These are phyloP conservation scores for Xylaria digitata DNA, from an alignment of 2,329 filamentous ascomycete genomes.

Conservation along the genomic window DNA sequence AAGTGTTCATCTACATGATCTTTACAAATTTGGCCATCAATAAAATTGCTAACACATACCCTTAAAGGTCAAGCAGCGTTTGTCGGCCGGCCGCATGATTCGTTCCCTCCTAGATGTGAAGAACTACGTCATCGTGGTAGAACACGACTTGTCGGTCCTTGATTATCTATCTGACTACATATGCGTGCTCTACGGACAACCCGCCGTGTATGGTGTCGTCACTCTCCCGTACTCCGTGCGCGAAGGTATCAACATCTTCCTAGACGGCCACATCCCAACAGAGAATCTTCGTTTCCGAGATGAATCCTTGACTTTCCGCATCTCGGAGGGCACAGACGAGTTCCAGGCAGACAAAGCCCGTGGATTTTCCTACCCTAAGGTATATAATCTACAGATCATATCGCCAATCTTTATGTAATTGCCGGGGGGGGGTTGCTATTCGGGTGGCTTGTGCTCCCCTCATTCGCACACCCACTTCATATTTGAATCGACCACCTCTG, in stretches of 20 bases:
- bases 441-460: not conserved
- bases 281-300: constrained; percentile 39
- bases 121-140: constrained; percentile 97
- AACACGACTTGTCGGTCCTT: constrained; percentile 98
- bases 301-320: constrained; percentile 36
- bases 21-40: not conserved
- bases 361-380: constrained; percentile 26
- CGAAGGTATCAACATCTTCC: constrained; percentile 36
- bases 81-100: constrained; percentile 91
- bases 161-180: constrained; percentile 99
- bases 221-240: constrained; percentile 69
- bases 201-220: constrained; percentile 76
- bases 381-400: constrained; percentile 10
- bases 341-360: constrained; percentile 37
- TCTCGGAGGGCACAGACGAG: constrained; percentile 33
- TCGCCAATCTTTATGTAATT: not conserved
- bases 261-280: constrained; percentile 36
- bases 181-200: constrained; percentile 95
- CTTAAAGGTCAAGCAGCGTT: constrained; percentile 75
- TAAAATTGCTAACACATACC: constrained; percentile 14
- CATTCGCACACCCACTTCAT: not conserved
- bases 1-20: not conserved
- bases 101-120: constrained; percentile 87
- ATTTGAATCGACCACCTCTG: not conserved
- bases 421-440: not conserved